Evolutionary conservation across 164 flowering plant species (phyloP), one percentile per base, ranked within the genome.

Genomic region (Euptelea pleiosperma): DNA sequence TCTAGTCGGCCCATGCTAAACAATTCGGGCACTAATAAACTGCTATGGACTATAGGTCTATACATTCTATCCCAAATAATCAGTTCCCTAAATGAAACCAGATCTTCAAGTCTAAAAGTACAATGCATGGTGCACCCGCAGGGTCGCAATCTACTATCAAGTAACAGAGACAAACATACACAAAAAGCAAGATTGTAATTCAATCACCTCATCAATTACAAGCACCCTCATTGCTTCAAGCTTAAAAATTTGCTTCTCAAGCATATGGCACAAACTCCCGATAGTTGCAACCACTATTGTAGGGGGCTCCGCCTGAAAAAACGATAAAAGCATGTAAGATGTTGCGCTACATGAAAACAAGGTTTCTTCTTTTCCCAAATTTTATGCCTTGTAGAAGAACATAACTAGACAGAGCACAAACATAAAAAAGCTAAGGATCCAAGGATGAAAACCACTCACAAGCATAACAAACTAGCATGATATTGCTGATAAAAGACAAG

Each of bases 261-360:
- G 78, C 95, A 90, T 84, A 65, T 68, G 90, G 76, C 83, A 83
- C 77, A 93, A 75, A 63, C 96, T 90, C 36, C 66, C 73, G 26
- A 87, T 62, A 24, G 97, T 93, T 45, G 96, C 94, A 64, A 93
- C 94, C 55, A 93, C 78, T 58, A 93, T 75, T 10, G 80, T 70
- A 25, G 96, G 98, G 49, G 99, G 97, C 64, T 90, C 97, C 12
- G 90, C 96, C 97, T 93, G 82, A 58, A 67, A 74, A 34, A 50
- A 52, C 24, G 24, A 34, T 34, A 26, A 22, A 50, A 55, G 43
- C 40, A 36, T 16, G 45, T 51, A 29, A 24, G 6, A 56, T 12
- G 48, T 12, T 22, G 24, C 25, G 8, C 43, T 4, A 36, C 1
- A 16, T 6, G 11, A 10, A 57, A 44, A n/a, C 50, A 21, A 22